Conservation (phyloP, 768 basidiomycete genomes). For the Tylopilus rubrobrunneus region DNA sequence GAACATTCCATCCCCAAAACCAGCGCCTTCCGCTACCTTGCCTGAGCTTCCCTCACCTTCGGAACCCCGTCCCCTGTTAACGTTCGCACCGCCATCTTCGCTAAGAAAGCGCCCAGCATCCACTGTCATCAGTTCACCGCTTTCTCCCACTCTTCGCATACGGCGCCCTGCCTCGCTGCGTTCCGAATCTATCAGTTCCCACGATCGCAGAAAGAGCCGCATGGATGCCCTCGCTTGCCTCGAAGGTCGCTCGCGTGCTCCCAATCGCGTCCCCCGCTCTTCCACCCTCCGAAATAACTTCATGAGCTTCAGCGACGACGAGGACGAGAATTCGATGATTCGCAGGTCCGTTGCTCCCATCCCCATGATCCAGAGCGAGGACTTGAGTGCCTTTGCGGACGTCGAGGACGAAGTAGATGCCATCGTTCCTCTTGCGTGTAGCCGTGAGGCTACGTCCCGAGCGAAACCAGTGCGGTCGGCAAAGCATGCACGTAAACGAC, state of each 20-base stretch:
- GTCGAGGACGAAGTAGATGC: conserved; percentile 32
- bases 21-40: conserved; percentile 50
- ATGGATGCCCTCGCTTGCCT: conserved; percentile 61
- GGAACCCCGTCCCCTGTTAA: background rate
- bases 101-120: conserved; percentile 14
- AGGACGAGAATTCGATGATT: conserved; percentile 37
- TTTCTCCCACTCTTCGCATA: conserved; percentile 11
- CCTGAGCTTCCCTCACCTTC: conserved; percentile 39
- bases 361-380: conserved; percentile 18
- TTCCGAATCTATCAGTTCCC: conserved; percentile 42
- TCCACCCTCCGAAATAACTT: conserved; percentile 42
- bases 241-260: conserved; percentile 46
- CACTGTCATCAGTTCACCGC: conserved; percentile 17
- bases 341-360: conserved; percentile 2
- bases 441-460: conserved; percentile 9
- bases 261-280: conserved; percentile 16
- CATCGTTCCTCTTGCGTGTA: conserved; percentile 18
- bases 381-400: conserved; percentile 25
- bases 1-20: conserved; percentile 56
- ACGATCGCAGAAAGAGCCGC: conserved; percentile 45
- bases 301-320: conserved; percentile 68
- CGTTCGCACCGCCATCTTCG: background rate
- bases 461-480: conserved; percentile 7
- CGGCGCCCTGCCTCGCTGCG: conserved; percentile 16
- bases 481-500: conserved; percentile 27